Base-by-base conservation (phyloP, 768 basidiomycete species). In the Serendipita sp. region DNA sequence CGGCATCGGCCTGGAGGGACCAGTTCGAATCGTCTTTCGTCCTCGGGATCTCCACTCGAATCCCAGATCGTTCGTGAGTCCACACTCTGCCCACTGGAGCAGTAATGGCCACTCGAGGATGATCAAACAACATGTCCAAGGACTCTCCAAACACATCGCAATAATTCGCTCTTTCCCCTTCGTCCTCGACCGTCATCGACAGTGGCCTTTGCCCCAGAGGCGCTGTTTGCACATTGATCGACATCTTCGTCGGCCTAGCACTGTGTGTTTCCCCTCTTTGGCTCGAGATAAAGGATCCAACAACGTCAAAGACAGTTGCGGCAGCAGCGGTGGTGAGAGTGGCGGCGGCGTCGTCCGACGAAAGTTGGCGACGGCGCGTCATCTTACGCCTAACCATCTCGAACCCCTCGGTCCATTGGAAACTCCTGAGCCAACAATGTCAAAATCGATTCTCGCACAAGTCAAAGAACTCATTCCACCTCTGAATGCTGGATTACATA, bases 391-490 rank as follows among this genome's bases (percentile, higher is more conserved):
- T 48, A 5, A 9, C n/a, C 45, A 20, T 20, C 45, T n/a, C 26
- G 9, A 28, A 48, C 9, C 45, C 45, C n/a, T 20, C 2, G 9
- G n/a, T 9, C 45, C 45, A 9, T n/a, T 28, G 9, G n/a, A 20
- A n/a, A 9, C 45, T 20, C 45, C 45, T 9, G 20, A 20, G 45
- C 26, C 45, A 20, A 48, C 45, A 48, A 70, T 88, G 53, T 76
- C 84, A 51, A 81, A 79, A 66, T 69, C 74, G 28, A 74, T 90
- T 64, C 70, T 88, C 34, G 80, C 84, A 20, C 84, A 90, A 70
- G 79, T 94, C 63, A 86, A 84, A 70, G 79, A 81, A 66, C 77
- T 98, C 63, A 90, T 98, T 61, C 95, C 95, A 0, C 95, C 95
- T 44, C 79, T 98, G 30, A 84, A 92, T 67, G 84, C 85, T 4